Conservation (phyloP, 139 green algal genomes). For the Penium margaritaceum region DNA sequence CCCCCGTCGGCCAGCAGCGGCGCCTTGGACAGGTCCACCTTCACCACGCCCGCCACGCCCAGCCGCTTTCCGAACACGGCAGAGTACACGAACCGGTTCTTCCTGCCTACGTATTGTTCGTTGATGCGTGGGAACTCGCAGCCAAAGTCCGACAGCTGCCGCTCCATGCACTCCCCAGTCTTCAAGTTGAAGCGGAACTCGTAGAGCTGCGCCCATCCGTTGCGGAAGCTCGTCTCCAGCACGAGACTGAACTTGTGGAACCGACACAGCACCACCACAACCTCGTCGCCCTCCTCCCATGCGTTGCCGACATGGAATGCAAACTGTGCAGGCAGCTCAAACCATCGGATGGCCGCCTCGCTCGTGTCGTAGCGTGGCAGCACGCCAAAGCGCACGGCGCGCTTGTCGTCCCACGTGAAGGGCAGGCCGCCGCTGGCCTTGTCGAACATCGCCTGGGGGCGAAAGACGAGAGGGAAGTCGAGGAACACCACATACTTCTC, state of each 20-base stretch:
- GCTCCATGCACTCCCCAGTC: slow-evolving; percentile 30
- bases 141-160: slow-evolving; percentile 28
- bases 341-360: slow-evolving; percentile 40
- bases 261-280: slow-evolving; percentile 13
- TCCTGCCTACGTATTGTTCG: slow-evolving; percentile 31
- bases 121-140: slow-evolving; percentile 63
- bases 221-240: background rate
- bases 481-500: slow-evolving; percentile 45
- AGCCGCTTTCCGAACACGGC: slow-evolving; percentile 13
- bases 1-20: background rate
- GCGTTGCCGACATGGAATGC: slow-evolving; percentile 45
- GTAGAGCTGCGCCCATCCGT: slow-evolving; percentile 2
- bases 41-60: slow-evolving; percentile 58
- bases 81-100: slow-evolving; percentile 33
- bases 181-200: slow-evolving; percentile 55
- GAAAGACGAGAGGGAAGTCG: slow-evolving; percentile 43
- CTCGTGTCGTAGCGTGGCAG: slow-evolving; percentile 16
- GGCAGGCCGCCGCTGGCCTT: slow-evolving; percentile 10
- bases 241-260: slow-evolving; percentile 3
- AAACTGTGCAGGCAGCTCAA: slow-evolving; percentile 36
- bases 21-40: slow-evolving; percentile 55
- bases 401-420: slow-evolving; percentile 21
- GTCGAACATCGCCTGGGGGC: slow-evolving; percentile 2
- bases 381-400: slow-evolving; percentile 21
- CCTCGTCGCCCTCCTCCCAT: slow-evolving; percentile 34